Evolutionary conservation across 2,329 filamentous ascomycete species (phyloP).

Genomic region (Ophiostoma piceae): DNA sequence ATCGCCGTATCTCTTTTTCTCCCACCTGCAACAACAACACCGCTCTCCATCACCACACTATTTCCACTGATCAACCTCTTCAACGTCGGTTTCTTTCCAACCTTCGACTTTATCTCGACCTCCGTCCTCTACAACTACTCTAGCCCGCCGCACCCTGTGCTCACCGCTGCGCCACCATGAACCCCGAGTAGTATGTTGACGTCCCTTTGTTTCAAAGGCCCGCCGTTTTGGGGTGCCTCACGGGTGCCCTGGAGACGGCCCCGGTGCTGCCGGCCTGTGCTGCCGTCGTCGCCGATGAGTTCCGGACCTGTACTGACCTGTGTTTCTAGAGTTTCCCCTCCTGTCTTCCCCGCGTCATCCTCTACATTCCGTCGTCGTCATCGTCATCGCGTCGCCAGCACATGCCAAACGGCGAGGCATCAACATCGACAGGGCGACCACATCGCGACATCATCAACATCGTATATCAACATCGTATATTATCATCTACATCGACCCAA

Average conservation of each 20-base stretch:
- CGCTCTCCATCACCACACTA: slow-evolving; percentile 11
- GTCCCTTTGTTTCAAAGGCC: slow-evolving; percentile 23
- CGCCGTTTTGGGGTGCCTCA: not conserved
- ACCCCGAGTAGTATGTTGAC: slow-evolving; percentile 75
- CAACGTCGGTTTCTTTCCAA: not conserved
- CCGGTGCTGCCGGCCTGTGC: not conserved
- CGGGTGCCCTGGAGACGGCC: not conserved
- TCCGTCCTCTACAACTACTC: not conserved
- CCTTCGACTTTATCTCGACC: not conserved
- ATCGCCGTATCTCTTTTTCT: slow-evolving; percentile 15
- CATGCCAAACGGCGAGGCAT: not conserved
- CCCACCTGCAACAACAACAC: slow-evolving; percentile 8
- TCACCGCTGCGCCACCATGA: slow-evolving; percentile 57
- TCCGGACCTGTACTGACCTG: not conserved
- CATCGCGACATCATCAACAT: not conserved
- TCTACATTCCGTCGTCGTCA: not conserved
- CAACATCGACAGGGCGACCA: not conserved
- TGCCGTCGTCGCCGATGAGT: not conserved
- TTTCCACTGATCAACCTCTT: not conserved
- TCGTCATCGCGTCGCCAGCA: not conserved
- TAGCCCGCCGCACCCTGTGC: slow-evolving; percentile 7
- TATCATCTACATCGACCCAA: too few relatives aligned
- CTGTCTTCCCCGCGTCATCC: not conserved
- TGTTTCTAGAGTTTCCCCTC: not conserved
- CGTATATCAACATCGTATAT: too few relatives aligned